These are phyloP conservation scores for Kurtzmaniella natalensis DNA, from an alignment of 1,139 yeast species.

Conservation along the genomic window DNA sequence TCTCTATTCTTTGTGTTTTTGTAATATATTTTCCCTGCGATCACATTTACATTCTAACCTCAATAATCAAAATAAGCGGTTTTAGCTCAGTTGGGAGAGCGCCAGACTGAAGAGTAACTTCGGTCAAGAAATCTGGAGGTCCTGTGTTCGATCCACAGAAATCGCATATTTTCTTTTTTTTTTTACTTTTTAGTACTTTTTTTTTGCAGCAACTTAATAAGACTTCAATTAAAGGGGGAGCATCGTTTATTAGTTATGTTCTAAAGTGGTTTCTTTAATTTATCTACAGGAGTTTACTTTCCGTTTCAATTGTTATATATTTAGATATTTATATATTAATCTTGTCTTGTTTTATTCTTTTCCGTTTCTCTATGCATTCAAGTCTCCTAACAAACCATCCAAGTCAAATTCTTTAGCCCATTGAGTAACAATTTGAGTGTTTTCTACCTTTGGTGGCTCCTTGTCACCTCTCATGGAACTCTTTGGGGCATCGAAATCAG, in stretches of 20 bases:
- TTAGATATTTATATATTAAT: too few species aligned
- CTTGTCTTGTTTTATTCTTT: neutral
- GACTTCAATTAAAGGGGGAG: too few species aligned
- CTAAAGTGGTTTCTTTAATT: too few species aligned
- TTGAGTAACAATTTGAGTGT: slow-evolving; percentile 75
- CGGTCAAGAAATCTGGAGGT: slow-evolving; percentile 38
- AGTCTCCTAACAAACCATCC: slow-evolving; percentile 62
- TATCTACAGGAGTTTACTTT: too few species aligned
- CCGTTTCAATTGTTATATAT: too few species aligned
- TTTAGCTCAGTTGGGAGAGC: slow-evolving; percentile 5
- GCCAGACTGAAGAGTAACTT: slow-evolving; percentile 4
- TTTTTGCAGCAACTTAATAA: too few species aligned
- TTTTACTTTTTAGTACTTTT: too few species aligned
- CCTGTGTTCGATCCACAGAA: slow-evolving; percentile 56
- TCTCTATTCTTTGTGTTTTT: too few species aligned
- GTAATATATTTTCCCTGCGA: too few species aligned
- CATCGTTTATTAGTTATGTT: too few species aligned
- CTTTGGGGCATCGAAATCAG: slow-evolving; percentile 32
- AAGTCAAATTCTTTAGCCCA: slow-evolving; percentile 96
- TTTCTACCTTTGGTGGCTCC: slow-evolving; percentile 56
- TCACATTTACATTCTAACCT: too few species aligned
- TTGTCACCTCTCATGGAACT: slow-evolving; percentile 42
- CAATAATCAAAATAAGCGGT: neutral
- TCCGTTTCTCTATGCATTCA: neutral
- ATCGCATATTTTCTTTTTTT: slow-evolving; percentile 34